Evolutionary conservation across 1,284 basidiomycete species (phyloP).

Genomic region (Malassezia nana): DNA sequence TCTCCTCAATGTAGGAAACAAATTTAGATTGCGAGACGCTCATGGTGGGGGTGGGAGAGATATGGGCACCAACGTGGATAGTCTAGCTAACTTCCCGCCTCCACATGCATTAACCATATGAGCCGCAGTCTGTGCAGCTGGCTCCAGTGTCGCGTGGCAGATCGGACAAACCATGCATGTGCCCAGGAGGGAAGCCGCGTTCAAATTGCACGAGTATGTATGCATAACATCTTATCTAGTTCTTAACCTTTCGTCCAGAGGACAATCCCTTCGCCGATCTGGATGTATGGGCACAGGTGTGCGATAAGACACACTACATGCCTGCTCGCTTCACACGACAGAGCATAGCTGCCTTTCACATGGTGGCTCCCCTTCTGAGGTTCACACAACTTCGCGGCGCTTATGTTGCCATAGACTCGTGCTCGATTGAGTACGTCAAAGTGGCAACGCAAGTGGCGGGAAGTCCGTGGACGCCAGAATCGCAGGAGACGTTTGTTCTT

Average conservation of each 20-base stretch:
- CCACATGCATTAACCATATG: slow-evolving; percentile 2
- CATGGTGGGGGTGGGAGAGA: slow-evolving; percentile 3
- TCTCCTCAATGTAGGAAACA: slow-evolving; percentile 39
- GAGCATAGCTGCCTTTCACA: slow-evolving; percentile 3
- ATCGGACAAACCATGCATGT: slow-evolving; percentile 2
- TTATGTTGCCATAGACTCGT: neutral
- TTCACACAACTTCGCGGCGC: slow-evolving; percentile 13
- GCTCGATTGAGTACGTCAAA: neutral
- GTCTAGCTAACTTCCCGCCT: slow-evolving; percentile 1
- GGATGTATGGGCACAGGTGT: slow-evolving; percentile 12
- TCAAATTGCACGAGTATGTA: neutral
- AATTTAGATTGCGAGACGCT: slow-evolving; percentile 28
- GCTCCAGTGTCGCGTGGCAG: slow-evolving; percentile 3
- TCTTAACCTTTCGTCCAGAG: slow-evolving; percentile 11
- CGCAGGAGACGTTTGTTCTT: neutral
- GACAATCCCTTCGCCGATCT: neutral
- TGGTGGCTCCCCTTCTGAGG: neutral
- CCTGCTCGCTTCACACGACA: slow-evolving; percentile 4
- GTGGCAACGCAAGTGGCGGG: neutral
- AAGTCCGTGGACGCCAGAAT: neutral
- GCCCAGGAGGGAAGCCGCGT: neutral
- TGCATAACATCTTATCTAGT: neutral
- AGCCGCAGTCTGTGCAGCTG: slow-evolving; percentile 11
- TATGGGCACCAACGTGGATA: too few species aligned
- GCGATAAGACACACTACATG: slow-evolving; percentile 7